Evolutionary conservation across 2,329 filamentous ascomycete genomes (phyloP), one percentile per base, ranked within the genome.

Genomic region (Clathrospora elynae): DNA sequence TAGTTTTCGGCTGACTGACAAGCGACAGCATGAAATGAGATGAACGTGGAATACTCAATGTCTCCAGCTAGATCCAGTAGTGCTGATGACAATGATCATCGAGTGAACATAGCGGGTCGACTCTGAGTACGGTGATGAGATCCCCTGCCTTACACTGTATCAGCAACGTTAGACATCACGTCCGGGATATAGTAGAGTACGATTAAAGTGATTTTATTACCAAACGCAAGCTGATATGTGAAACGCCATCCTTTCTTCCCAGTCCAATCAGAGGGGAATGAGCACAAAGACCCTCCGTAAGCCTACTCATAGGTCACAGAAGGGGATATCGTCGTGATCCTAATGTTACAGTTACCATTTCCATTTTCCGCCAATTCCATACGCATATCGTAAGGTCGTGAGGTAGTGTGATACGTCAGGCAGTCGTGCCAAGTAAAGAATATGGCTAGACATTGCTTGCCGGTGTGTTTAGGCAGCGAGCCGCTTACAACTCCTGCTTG

Each of bases 401-500:
- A 59, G 50, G 40, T 51, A 26, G n/a, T n/a, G n/a, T n/a, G n/a
- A 49, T 31, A 46, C 49, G 46, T 50, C 19, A 26, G 41, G 50
- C 28, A 49, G 38, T 35, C 51, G 26, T 43, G 29, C 35, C 30
- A 24, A 12, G 3, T 9, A 19, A 18, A 16, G 11, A 22, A 25
- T 17, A 32, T 29, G 41, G 38, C 51, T 23, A 24, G 35, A 57
- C 49, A 46, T 39, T 40, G 14, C 35, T 59, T 57, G 41, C 53
- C 53, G 20, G 22, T 14, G 32, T 13, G 7, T 17, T 17, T 26
- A 11, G 12, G 24, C 14, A 18, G 24, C 17, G 41, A 48, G 17
- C 23, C 25, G 19, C 48, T 62, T 75, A 76, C 70, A 76, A 72
- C 67, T 76, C 73, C 47, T 74, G 61, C 70, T 74, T 75, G 53